A percentile compares a stretch with the other conserved stretches of the same genome.
These are phyloP conservation scores for Spizellomyces punctatus DNA, from an alignment of 192 early-diverging fungal genomes.

Conservation along the genomic window DNA sequence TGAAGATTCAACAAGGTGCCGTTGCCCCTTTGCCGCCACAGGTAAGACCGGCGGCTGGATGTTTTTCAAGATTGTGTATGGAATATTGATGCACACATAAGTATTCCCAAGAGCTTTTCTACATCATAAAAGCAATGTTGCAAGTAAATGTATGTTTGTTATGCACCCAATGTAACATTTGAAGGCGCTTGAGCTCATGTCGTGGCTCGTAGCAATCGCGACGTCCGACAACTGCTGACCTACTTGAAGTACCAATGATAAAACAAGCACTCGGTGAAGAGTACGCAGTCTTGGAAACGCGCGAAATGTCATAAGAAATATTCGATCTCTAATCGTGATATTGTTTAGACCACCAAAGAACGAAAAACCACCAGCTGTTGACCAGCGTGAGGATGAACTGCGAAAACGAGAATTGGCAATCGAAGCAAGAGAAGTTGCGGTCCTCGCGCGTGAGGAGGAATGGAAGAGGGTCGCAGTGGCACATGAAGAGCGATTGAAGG, in stretches of 20 bases:
- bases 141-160: slow-evolving; percentile 53
- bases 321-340: too few relatives aligned
- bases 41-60: slow-evolving; percentile 12
- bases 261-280: not conserved
- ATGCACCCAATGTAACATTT: slow-evolving; percentile 50
- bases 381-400: slow-evolving; percentile 34
- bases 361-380: slow-evolving; percentile 9
- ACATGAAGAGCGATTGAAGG: slow-evolving; percentile 4
- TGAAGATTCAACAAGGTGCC: slow-evolving; percentile 62
- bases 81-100: not conserved
- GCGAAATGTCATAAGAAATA: too few relatives aligned
- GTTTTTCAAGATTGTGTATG: too few relatives aligned
- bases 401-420: slow-evolving; percentile 26
- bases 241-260: slow-evolving; percentile 20
- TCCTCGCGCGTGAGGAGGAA: too few relatives aligned
- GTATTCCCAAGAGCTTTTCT: slow-evolving; percentile 40
- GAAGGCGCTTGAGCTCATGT: slow-evolving; percentile 43
- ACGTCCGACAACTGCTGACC: slow-evolving; percentile 15
- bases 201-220: slow-evolving; percentile 4
- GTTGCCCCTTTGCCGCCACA: slow-evolving; percentile 54
- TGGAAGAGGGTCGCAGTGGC: not conserved
- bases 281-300: too few relatives aligned
- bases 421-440: not conserved
- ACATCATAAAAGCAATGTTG: slow-evolving; percentile 59
- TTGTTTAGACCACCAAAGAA: too few relatives aligned